Evolutionary conservation across 2,329 filamentous ascomycete species (phyloP).

Genomic region (Diaporthe velutina): DNA sequence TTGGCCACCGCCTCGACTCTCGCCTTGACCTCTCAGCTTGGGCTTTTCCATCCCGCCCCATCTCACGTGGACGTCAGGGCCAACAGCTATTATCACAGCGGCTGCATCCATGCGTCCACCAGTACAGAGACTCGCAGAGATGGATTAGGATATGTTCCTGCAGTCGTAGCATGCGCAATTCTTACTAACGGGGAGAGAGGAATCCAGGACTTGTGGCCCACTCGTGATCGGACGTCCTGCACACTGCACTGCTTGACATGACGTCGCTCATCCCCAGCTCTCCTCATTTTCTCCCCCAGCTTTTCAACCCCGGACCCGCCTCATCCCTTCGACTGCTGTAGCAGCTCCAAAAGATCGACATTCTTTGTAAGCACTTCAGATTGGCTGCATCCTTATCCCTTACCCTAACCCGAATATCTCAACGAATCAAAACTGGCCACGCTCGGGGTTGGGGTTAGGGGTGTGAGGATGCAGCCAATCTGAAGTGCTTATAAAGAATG

Average conservation of each 20-base stretch:
- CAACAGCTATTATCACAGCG: neutral
- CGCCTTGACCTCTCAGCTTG: neutral
- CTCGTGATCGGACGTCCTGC: neutral
- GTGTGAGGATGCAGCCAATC: no score
- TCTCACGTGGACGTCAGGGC: neutral
- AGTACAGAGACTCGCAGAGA: neutral
- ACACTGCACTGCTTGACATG: neutral
- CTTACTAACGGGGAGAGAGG: neutral
- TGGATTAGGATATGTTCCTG: neutral
- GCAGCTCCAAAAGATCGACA: no score
- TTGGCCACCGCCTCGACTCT: neutral
- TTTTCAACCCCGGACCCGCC: constrained; percentile 21
- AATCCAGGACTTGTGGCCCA: neutral
- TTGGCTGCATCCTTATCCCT: no score
- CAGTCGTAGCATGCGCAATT: neutral
- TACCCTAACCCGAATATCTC: no score
- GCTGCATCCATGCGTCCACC: neutral
- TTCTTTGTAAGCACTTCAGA: no score
- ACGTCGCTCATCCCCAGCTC: constrained; percentile 11
- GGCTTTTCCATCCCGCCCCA: neutral
- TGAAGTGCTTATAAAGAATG: no score
- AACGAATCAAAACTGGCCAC: no score
- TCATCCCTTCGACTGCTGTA: no score
- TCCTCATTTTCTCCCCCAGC: neutral
- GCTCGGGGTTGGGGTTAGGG: no score